phyloP scores from a whole-genome alignment of 768 basidiomycete genomes.

The Auricularia heimuer region DNA sequence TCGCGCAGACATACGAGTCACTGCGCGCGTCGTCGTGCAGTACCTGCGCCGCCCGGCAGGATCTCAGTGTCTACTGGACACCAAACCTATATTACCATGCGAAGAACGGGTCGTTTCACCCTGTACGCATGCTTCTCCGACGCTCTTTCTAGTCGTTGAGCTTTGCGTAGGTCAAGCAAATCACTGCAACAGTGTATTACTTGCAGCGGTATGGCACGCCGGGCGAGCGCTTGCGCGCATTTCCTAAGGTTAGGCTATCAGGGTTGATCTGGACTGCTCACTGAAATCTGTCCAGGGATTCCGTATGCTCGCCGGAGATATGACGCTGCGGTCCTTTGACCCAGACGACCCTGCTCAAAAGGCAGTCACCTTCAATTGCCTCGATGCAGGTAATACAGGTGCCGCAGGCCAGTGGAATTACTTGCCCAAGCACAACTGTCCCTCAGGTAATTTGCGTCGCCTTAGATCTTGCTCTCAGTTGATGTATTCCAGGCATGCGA shows the following conservation, averaged over 20 bases:
- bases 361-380: constrained; percentile 33
- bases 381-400: constrained; percentile 25
- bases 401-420: constrained; percentile 9
- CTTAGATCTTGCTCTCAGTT: background rate
- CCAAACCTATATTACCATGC: background rate
- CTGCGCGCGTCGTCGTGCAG: background rate
- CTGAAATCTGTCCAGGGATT: constrained; percentile 5
- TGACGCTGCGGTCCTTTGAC: constrained; percentile 38
- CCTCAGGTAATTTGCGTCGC: constrained; percentile 9
- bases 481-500: constrained; percentile 9
- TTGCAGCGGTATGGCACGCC: background rate
- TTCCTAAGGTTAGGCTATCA: background rate
- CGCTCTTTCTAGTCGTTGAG: background rate
- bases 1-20: background rate
- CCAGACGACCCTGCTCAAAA: constrained; percentile 24
- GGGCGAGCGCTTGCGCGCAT: background rate
- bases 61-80: background rate
- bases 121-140: background rate
- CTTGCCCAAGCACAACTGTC: constrained; percentile 16
- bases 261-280: background rate
- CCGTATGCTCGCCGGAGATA: constrained; percentile 36
- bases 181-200: background rate
- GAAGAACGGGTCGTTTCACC: background rate
- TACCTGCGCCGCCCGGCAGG: background rate
- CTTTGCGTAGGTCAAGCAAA: background rate